These are phyloP conservation scores for Thelonectria olida DNA, from an alignment of 2,329 filamentous ascomycete genomes.

Conservation along the genomic window DNA sequence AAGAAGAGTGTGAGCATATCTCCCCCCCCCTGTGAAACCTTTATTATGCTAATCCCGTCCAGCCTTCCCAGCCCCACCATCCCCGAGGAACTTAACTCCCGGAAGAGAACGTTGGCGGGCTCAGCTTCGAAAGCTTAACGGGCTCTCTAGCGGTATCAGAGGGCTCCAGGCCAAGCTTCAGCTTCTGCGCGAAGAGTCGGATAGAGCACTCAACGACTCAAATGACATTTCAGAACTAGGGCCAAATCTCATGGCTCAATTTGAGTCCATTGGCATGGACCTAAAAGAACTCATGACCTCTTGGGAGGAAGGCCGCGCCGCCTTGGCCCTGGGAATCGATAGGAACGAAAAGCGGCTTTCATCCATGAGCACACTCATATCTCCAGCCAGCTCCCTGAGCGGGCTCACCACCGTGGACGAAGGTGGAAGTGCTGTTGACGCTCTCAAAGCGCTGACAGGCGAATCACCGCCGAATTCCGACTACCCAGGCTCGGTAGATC, in stretches of 20 bases:
- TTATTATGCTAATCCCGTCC: slow-evolving; percentile 23
- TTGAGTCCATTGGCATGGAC: slow-evolving; percentile 92
- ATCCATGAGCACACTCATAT: slow-evolving; percentile 67
- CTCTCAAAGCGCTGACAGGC: slow-evolving; percentile 81
- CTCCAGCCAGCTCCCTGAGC: slow-evolving; percentile 70
- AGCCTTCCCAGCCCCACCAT: slow-evolving; percentile 64
- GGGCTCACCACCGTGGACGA: slow-evolving; percentile 73
- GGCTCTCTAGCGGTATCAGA: slow-evolving; percentile 88
- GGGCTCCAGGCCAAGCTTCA: slow-evolving; percentile 95
- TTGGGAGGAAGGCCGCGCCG: slow-evolving; percentile 89
- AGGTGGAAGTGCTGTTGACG: slow-evolving; percentile 58
- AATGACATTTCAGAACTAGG: slow-evolving; percentile 79
- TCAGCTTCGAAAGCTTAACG: slow-evolving; percentile 88
- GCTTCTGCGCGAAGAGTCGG: slow-evolving; percentile 88
- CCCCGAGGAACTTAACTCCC: slow-evolving; percentile 72
- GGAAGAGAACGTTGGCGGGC: slow-evolving; percentile 85
- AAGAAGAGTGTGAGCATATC: slow-evolving; percentile 75
- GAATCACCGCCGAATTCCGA: slow-evolving; percentile 66
- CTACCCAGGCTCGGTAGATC: slow-evolving; percentile 64
- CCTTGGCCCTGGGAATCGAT: slow-evolving; percentile 83
- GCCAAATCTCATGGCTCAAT: slow-evolving; percentile 83
- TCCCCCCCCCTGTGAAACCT: neutral
- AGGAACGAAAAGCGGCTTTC: slow-evolving; percentile 78
- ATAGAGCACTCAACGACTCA: slow-evolving; percentile 78
- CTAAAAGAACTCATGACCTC: slow-evolving; percentile 81